These are phyloP conservation scores for Endocladia muricata DNA, from an alignment of 31 red algal genomes.

Conservation along the genomic window DNA sequence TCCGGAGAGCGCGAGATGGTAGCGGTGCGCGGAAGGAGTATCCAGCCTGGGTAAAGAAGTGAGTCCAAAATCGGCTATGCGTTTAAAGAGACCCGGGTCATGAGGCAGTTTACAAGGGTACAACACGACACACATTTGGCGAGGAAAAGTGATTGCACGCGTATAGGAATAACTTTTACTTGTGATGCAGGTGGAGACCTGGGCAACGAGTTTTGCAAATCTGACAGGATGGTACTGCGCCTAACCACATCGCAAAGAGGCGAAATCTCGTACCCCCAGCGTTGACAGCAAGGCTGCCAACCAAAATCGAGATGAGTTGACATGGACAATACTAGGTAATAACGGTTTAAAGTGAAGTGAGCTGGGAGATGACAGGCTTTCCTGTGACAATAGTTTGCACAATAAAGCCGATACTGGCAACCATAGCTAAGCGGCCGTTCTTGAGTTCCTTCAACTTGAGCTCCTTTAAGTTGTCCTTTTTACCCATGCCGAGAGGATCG, in stretches of 20 bases:
- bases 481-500: slow-evolving; percentile 87
- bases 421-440: slow-evolving; percentile 96
- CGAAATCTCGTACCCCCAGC: not conserved
- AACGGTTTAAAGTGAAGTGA: slow-evolving; percentile 44
- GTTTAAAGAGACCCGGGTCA: too few species aligned
- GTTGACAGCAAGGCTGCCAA: not conserved
- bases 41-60: slow-evolving; percentile 20
- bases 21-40: not conserved
- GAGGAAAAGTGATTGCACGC: too few species aligned
- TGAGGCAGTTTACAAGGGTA: too few species aligned
- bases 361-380: slow-evolving; percentile 67
- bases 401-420: slow-evolving; percentile 80
- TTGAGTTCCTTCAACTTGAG: slow-evolving; percentile 89
- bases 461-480: slow-evolving; percentile 38
- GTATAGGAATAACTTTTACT: too few species aligned
- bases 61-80: too few species aligned
- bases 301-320: not conserved
- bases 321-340: not conserved
- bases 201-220: too few species aligned
- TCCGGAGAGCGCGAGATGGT: not conserved
- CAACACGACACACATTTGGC: too few species aligned
- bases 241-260: not conserved
- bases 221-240: too few species aligned
- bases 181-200: too few species aligned
- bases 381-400: slow-evolving; percentile 68